These are phyloP conservation scores for Colletotrichum somersetense DNA, from an alignment of 2,329 filamentous ascomycete species.

Conservation along the genomic window DNA sequence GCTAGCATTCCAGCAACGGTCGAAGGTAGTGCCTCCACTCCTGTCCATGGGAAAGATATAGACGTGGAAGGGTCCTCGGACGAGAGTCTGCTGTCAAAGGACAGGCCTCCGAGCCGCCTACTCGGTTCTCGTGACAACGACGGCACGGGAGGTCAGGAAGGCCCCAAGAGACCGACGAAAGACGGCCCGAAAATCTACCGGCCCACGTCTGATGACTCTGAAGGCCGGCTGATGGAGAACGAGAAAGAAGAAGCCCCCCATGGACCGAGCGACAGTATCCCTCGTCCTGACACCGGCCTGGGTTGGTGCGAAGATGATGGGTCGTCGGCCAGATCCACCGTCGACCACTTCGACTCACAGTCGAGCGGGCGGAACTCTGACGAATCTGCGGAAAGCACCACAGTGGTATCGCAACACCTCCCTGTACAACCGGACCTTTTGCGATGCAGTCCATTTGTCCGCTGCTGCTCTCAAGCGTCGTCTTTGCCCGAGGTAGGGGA, in stretches of 20 bases:
- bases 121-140: not conserved
- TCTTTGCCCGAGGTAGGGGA: not conserved
- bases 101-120: not conserved
- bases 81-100: not conserved
- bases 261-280: not conserved
- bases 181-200: not conserved
- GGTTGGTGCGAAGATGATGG: slow-evolving; percentile 17
- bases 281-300: slow-evolving; percentile 12
- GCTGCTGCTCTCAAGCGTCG: not conserved
- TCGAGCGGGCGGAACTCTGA: not conserved
- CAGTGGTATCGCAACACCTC: too few relatives aligned
- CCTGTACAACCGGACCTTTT: not conserved
- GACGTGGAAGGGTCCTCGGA: not conserved
- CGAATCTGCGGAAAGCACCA: not conserved
- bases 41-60: not conserved
- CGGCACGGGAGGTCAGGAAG: not conserved
- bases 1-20: not conserved
- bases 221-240: not conserved
- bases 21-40: not conserved
- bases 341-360: not conserved
- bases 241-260: not conserved
- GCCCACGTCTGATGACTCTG: not conserved
- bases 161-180: not conserved
- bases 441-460: not conserved
- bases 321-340: not conserved